These are phyloP conservation scores for Selaginella tamariscina DNA, from an alignment of 75 land plant genomes.

Conservation along the genomic window DNA sequence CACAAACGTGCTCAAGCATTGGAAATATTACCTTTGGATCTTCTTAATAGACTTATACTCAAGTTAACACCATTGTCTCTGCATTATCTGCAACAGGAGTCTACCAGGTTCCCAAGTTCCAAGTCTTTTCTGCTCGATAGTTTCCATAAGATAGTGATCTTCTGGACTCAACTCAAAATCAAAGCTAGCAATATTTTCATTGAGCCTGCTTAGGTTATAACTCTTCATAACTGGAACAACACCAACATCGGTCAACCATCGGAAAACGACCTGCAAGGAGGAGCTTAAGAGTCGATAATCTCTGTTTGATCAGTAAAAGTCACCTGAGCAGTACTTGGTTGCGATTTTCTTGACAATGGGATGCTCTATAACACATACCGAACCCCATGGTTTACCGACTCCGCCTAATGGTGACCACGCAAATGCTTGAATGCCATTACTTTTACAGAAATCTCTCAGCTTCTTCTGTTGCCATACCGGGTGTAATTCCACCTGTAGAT, in stretches of 20 bases:
- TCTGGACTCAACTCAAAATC: conserved; percentile 34
- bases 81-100: too few relatives aligned
- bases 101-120: neutral
- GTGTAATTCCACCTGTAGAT: conserved; percentile 52
- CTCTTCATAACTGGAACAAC: conserved; percentile 33
- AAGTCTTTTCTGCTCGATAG: conserved; percentile 21
- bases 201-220: conserved; percentile 33
- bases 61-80: too few relatives aligned
- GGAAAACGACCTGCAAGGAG: conserved; percentile 30
- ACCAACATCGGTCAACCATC: conserved; percentile 42
- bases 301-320: too few relatives aligned
- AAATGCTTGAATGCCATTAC: conserved; percentile 32
- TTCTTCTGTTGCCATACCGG: conserved; percentile 36
- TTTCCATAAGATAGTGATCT: conserved; percentile 22
- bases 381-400: conserved; percentile 22
- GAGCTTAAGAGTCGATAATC: neutral
- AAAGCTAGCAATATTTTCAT: conserved; percentile 28
- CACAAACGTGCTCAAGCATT: too few relatives aligned
- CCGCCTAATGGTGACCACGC: conserved; percentile 49
- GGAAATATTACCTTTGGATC: too few relatives aligned
- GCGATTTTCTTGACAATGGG: conserved; percentile 33
- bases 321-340: conserved; percentile 35
- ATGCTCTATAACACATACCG: conserved; percentile 25
- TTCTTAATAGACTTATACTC: too few relatives aligned
- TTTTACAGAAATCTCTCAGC: conserved; percentile 38